Percentiles rank a stretch among this genome's conserved stretches.
Evolutionary conservation across 129 eudicot genomes (phyloP).

Genomic region (Cynara cardunculus): DNA sequence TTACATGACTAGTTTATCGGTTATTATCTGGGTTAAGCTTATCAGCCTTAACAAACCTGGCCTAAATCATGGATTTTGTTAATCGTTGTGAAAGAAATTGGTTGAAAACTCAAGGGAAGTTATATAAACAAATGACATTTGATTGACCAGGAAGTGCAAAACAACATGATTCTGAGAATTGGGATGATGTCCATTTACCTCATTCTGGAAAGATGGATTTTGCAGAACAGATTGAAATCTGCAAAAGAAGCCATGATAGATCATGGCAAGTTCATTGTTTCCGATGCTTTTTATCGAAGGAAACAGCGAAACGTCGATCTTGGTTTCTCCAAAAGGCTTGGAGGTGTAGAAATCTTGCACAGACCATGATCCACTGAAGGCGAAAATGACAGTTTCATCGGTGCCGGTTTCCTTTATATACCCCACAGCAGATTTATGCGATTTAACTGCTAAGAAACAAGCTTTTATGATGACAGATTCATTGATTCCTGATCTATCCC

Average conservation of each 20-base stretch:
- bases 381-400: constrained; percentile 40
- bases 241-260: constrained; percentile 52
- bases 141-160: neutral
- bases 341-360: constrained; percentile 40
- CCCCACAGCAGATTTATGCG: constrained; percentile 42
- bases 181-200: constrained; percentile 39
- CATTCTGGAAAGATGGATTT: constrained; percentile 29
- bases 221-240: constrained; percentile 44
- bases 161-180: neutral
- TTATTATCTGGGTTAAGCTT: neutral
- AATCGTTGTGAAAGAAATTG: neutral
- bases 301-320: constrained; percentile 43
- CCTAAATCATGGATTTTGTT: neutral
- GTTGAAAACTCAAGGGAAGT: neutral
- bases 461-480: constrained; percentile 58
- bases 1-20: neutral
- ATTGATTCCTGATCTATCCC: constrained; percentile 35
- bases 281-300: constrained; percentile 71
- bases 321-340: constrained; percentile 58
- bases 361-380: constrained; percentile 68
- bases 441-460: constrained; percentile 43
- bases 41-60: neutral
- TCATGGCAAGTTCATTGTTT: constrained; percentile 42
- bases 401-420: constrained; percentile 8
- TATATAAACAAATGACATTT: neutral